These are phyloP conservation scores for Pugionium dolabratum DNA, from an alignment of 345 rosid genomes.

Conservation along the genomic window DNA sequence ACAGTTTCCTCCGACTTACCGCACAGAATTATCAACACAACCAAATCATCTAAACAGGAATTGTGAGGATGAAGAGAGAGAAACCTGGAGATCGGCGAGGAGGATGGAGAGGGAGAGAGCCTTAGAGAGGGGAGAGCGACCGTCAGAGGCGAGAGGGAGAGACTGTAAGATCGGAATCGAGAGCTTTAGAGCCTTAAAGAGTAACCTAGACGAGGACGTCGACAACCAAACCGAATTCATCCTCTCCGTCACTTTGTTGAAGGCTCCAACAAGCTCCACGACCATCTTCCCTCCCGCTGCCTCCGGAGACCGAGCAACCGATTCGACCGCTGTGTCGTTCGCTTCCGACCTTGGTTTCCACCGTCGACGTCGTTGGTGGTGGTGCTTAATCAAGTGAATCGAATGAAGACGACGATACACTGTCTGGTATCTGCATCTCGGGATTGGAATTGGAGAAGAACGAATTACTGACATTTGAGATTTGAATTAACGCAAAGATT, in stretches of 20 bases:
- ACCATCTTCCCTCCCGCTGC: constrained; percentile 93
- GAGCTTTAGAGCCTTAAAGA: constrained; percentile 81
- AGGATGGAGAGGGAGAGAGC: constrained; percentile 76
- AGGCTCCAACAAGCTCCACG: constrained; percentile 94
- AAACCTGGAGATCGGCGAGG: constrained; percentile 90
- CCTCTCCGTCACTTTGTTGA: constrained; percentile 81
- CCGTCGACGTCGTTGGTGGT: constrained; percentile 18
- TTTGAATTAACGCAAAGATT: constrained; percentile 18
- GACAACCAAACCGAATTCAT: constrained; percentile 85
- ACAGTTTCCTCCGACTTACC: background rate
- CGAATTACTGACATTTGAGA: constrained; percentile 33
- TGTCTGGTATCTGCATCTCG: constrained; percentile 30
- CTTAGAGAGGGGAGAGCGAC: constrained; percentile 75
- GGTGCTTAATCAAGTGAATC: constrained; percentile 8
- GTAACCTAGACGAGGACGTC: constrained; percentile 70
- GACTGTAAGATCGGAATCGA: constrained; percentile 75
- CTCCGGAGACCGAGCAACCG: constrained; percentile 50
- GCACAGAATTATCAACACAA: background rate
- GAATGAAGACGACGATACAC: constrained; percentile 19
- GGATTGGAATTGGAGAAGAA: constrained; percentile 35
- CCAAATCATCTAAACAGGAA: constrained; percentile 15
- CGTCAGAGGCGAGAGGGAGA: constrained; percentile 63
- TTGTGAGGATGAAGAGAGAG: background rate
- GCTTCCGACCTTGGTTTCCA: constrained; percentile 34
- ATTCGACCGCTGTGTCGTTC: constrained; percentile 16